Conservation (phyloP, 306 rosid species). For the Mimosa bimucronata region DNA sequence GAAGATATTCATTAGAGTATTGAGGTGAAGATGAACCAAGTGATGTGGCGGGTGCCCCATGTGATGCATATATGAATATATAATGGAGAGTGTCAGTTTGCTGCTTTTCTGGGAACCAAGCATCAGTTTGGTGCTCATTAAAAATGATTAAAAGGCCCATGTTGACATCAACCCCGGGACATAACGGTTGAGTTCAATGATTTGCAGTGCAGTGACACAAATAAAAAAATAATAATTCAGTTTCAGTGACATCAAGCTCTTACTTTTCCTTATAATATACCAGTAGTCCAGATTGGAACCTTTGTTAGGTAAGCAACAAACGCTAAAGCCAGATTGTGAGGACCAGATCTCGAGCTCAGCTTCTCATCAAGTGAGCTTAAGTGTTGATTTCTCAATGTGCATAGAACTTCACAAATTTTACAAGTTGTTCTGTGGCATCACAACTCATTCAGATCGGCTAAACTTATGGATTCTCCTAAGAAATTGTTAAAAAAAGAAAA, state of each 20-base stretch:
- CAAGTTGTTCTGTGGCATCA: not conserved
- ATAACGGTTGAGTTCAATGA: not conserved
- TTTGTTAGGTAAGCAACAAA: not conserved
- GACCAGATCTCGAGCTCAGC: not conserved
- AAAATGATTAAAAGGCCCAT: not conserved
- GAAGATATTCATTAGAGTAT: not conserved
- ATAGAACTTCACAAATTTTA: not conserved
- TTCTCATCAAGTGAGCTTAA: not conserved
- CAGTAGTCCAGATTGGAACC: not conserved
- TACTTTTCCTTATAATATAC: not conserved
- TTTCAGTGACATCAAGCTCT: not conserved
- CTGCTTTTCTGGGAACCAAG: slow-evolving; percentile 20
- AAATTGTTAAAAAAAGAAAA: not conserved
- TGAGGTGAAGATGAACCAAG: not conserved
- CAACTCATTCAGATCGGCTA: not conserved
- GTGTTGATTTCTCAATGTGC: not conserved
- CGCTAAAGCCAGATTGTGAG: not conserved
- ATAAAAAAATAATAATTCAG: not conserved
- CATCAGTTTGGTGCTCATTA: not conserved
- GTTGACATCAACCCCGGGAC: not conserved
- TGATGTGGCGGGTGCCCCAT: not conserved
- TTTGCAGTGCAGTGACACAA: not conserved
- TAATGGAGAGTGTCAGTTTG: not conserved
- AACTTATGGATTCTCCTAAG: not conserved
- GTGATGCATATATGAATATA: not conserved